A percentile compares a stretch with the other conserved stretches of the same genome.
Evolutionary conservation across 257 asterid genomes (phyloP).

Genomic region (Nicotiana knightiana): DNA sequence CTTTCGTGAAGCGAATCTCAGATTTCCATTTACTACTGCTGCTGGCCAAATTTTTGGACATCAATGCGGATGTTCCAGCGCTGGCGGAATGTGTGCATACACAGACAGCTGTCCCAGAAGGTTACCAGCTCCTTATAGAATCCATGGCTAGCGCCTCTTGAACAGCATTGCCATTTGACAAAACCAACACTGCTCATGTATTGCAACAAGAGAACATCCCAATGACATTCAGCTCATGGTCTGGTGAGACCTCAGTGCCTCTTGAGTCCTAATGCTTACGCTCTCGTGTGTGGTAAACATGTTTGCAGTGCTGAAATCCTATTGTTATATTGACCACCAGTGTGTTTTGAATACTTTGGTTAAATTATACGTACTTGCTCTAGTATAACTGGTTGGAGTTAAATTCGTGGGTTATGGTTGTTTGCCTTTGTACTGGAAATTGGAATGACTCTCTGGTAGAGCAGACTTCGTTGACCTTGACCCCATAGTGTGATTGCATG

Average conservation of each 20-base stretch:
- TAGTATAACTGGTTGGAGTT: not conserved
- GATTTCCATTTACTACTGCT: slow-evolving; percentile 86
- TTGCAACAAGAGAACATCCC: not conserved
- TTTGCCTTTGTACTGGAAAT: not conserved
- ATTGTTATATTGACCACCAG: slow-evolving; percentile 1
- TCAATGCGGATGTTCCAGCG: slow-evolving; percentile 79
- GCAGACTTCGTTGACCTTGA: not conserved
- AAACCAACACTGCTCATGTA: not conserved
- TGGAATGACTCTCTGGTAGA: not conserved
- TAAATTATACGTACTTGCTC: not conserved
- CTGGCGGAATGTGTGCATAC: slow-evolving; percentile 61
- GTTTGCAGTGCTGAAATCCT: not conserved
- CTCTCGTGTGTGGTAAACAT: not conserved
- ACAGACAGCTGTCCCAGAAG: slow-evolving; percentile 74
- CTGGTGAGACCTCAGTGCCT: not conserved
- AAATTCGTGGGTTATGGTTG: not conserved
- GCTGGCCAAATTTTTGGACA: slow-evolving; percentile 62
- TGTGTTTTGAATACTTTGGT: not conserved
- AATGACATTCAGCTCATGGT: not conserved
- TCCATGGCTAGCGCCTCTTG: slow-evolving; percentile 61
- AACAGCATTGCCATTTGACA: not conserved
- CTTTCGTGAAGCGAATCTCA: slow-evolving; percentile 76
- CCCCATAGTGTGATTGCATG: not conserved
- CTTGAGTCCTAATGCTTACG: not conserved
- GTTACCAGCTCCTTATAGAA: slow-evolving; percentile 82